Percentiles rank a stretch among this genome's conserved stretches.
Evolutionary conservation across 306 rosid species (phyloP).

Genomic region (Quercus cerris): DNA sequence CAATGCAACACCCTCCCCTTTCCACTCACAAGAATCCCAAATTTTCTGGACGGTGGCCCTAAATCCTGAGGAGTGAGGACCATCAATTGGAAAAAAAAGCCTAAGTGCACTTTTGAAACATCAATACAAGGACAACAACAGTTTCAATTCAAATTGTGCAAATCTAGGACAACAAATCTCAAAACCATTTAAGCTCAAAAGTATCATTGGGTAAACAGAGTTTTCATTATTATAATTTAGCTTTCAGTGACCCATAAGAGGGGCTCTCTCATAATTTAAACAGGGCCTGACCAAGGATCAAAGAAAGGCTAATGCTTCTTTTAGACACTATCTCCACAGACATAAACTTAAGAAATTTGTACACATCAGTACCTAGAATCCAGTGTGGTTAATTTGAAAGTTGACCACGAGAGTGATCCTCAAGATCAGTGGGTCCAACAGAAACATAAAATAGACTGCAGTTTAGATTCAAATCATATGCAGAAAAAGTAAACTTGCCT

Average conservation of each 20-base stretch:
- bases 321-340: background rate
- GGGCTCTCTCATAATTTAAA: background rate
- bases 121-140: background rate
- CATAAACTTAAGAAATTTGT: background rate
- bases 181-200: background rate
- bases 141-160: background rate
- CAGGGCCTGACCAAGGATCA: background rate
- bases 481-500: slow-evolving; percentile 45
- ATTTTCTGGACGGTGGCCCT: background rate
- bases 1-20: background rate
- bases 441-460: background rate
- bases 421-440: background rate
- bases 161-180: background rate
- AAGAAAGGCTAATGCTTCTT: background rate
- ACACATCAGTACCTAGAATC: background rate
- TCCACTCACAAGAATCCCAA: background rate
- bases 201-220: background rate
- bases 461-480: background rate
- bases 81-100: background rate
- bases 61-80: background rate
- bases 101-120: background rate
- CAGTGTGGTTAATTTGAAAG: background rate
- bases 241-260: background rate
- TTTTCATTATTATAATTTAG: background rate
- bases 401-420: background rate